Evolutionary conservation across 306 rosid species (phyloP), one percentile per base, ranked within the genome.

Genomic region (Vigna radiata): DNA sequence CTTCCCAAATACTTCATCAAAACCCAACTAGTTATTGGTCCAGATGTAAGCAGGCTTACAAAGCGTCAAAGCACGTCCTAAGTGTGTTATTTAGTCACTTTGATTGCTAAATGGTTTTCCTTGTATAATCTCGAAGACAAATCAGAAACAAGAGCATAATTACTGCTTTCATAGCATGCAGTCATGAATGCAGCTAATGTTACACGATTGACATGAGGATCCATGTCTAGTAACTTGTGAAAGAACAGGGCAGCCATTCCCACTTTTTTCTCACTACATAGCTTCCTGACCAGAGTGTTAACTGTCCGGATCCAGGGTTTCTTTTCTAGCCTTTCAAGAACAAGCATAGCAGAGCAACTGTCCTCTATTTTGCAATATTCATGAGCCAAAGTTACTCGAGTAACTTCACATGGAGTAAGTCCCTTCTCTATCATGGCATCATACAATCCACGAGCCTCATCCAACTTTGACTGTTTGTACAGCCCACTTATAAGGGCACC

Each of bases 401-500:
- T 89, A 70, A 95, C 97, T 88, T 95, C 97, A 72, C 97, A 92
- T 5, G 97, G 99, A 37, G 85, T 77, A 61, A 92, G 47, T 64
- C 97, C 96, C 81, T 89, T 90, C 60, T 92, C 91, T 44, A 89
- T 81, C 97, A 90, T 88, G 37, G 82, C 39, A 25, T 89, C 91
- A 56, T 89, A 90, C 53, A 92, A 53, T 21, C 71, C 59, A n/a
- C 78, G 88, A 67, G 97, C 97, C 81, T 92, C 88, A 0, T 88
- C 89, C 87, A 89, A 76, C 83, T 86, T 90, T 16, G 83, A 88
- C 48, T 86, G 92, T 76, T 84, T 92, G 82, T 97, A 92, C 49
- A 92, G 91, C 31, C 99, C 96, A 18, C 99, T 92, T 74, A 95
- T 92, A 75, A 92, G 85, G 44, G 97, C 90, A 59, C 97, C 84